Evolutionary conservation across 1,284 basidiomycete genomes (phyloP).

Genomic region (Grifola frondosa): DNA sequence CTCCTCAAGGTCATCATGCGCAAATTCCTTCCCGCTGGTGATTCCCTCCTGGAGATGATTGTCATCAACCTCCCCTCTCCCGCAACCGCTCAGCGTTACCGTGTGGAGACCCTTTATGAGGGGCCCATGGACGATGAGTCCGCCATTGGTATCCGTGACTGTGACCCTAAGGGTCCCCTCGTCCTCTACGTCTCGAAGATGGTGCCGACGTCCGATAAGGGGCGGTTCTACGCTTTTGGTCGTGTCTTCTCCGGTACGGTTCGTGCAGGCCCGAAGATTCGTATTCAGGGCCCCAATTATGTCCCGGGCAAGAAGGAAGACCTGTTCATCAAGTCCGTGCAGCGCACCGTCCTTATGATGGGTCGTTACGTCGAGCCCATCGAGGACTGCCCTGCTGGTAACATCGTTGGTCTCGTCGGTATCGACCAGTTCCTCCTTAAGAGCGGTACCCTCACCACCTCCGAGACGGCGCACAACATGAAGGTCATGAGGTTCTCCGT

Average conservation of each 20-base stretch:
- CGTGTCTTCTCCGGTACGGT: slow-evolving; percentile 99
- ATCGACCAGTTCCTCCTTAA: slow-evolving; percentile 99
- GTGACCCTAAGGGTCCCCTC: slow-evolving; percentile 95
- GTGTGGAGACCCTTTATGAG: slow-evolving; percentile 99
- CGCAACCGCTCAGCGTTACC: slow-evolving; percentile 95
- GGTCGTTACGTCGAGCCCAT: slow-evolving; percentile 98
- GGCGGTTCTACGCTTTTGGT: slow-evolving; percentile 99
- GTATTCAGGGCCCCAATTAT: slow-evolving; percentile 99
- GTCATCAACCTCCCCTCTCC: slow-evolving; percentile 99
- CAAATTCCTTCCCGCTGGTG: slow-evolving; percentile 99
- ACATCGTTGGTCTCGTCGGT: slow-evolving; percentile 99
- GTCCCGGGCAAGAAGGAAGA: slow-evolving; percentile 99
- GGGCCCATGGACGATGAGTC: slow-evolving; percentile 99
- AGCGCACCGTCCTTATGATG: slow-evolving; percentile 99
- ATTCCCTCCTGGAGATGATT: slow-evolving; percentile 99
- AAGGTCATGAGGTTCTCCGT: slow-evolving; percentile 99
- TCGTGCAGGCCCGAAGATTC: slow-evolving; percentile 95
- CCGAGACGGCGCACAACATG: slow-evolving; percentile 99
- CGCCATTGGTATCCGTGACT: slow-evolving; percentile 98
- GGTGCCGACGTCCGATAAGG: slow-evolving; percentile 99
- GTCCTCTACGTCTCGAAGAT: slow-evolving; percentile 99
- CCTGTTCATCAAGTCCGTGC: slow-evolving; percentile 96
- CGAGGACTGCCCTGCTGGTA: slow-evolving; percentile 98
- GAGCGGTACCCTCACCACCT: slow-evolving; percentile 96
- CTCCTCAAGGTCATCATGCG: slow-evolving; percentile 99